A percentile compares a stretch with the other conserved stretches of the same genome.
phyloP scores from a whole-genome alignment of 2,329 filamentous ascomycete species.

The Septoria linicola region DNA sequence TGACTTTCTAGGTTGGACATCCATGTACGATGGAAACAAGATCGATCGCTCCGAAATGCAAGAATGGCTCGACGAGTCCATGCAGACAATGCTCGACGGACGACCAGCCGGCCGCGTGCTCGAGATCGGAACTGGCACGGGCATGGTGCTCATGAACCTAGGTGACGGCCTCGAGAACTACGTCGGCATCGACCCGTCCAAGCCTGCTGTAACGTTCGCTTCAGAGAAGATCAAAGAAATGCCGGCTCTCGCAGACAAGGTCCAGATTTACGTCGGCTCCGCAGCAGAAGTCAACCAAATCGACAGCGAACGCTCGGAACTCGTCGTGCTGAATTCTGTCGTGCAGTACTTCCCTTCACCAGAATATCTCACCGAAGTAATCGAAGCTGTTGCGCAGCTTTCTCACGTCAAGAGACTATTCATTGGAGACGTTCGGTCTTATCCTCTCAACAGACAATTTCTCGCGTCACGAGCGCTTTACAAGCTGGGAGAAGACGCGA shows the following conservation, averaged over 20 bases:
- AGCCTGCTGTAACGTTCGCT: constrained; percentile 5
- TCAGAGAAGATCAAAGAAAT: background rate
- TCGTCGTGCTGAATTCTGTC: constrained; percentile 21
- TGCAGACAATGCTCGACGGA: constrained; percentile 22
- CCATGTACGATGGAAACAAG: constrained; percentile 16
- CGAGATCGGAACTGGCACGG: constrained; percentile 20
- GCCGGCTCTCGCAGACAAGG: constrained; percentile 11
- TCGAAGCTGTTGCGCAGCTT: constrained; percentile 3
- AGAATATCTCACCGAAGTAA: constrained; percentile 16
- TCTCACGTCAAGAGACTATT: constrained; percentile 10
- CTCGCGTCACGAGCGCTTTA: constrained; percentile 9
- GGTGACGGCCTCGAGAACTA: constrained; percentile 10
- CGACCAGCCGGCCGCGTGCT: constrained; percentile 20
- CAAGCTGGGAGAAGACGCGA: constrained; percentile 11
- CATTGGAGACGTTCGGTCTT: constrained; percentile 20
- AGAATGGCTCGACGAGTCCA: constrained; percentile 20
- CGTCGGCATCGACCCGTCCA: constrained; percentile 8
- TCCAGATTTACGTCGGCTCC: constrained; percentile 11
- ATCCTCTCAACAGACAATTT: constrained; percentile 15
- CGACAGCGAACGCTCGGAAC: constrained; percentile 7
- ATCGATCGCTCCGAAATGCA: constrained; percentile 15
- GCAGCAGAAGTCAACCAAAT: constrained; percentile 11
- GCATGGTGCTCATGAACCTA: constrained; percentile 22
- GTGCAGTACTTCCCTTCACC: constrained; percentile 19
- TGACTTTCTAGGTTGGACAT: constrained; percentile 21